Base-by-base conservation (phyloP, 257 asterid genomes). In the Gynochthodes officinalis region DNA sequence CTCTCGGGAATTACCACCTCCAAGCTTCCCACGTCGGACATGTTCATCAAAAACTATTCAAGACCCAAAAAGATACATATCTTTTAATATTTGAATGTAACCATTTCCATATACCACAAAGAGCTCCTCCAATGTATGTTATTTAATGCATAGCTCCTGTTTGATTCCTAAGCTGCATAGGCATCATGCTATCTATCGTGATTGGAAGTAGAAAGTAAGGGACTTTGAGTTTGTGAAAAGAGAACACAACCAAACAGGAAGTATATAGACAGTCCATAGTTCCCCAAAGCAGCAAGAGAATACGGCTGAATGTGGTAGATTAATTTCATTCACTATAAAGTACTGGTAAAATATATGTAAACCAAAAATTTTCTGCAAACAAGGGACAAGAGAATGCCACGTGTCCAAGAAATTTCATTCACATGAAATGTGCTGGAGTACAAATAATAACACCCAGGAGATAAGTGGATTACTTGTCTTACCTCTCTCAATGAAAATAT, bases 401-500 rank as follows among this genome's bases (percentile, higher is more conserved):
- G 32, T 21, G 35, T 61, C 21, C 27, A 48, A 46, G 21, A 49
- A 37, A 61, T 10, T 15, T 16, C 63, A 44, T 12, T 23, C 25
- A 25, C 63, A 62, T 21, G 63, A 57, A 15, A 62, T 4, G 27
- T 27, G 40, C 23, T 9, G 35, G 4, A 11, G 59, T 12, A 59
- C 23, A 21, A n/a, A 11, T 44, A 44, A 7, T 32, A 64, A 14
- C 11, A 52, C 32, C 62, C 28, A 7, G 40, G 57, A 39, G 46
- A 28, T 33, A 28, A 49, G 25, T 37, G 64, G 64, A 30, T 13
- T 32, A 6, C 46, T 35, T 16, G 66, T 57, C 76, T 73, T 85
- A 90, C 99, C 96, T 92, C 99, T 89, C 84, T 95, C 99, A n/a
- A 95, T 86, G 84, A 95, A 95, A 79, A 92, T 92, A 83, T 92